Conservation (phyloP, 2,329 filamentous ascomycete species). For the Colletotrichum sp. region DNA sequence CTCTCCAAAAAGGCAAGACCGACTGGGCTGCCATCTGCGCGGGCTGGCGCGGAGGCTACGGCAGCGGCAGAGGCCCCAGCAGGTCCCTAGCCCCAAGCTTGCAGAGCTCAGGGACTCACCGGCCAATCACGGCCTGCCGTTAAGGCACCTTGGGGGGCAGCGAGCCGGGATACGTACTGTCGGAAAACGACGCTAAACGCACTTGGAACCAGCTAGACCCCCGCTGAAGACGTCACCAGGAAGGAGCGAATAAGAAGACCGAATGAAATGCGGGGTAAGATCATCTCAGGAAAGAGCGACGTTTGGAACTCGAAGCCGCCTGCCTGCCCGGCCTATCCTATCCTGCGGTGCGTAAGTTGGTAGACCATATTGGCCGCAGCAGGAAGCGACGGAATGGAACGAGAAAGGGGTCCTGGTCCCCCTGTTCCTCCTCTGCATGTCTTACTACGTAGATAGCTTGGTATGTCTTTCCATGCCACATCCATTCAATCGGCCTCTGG, state of each 20-base stretch:
- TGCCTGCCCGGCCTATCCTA: background rate
- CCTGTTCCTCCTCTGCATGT: background rate
- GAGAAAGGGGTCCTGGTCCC: background rate
- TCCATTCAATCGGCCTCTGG: background rate
- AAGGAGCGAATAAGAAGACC: background rate
- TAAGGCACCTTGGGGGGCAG: background rate
- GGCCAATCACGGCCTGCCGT: background rate
- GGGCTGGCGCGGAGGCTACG: slow-evolving; percentile 10
- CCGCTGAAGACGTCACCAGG: slow-evolving; percentile 18
- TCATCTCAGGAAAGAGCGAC: slow-evolving; percentile 1
- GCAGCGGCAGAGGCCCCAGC: background rate
- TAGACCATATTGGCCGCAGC: background rate
- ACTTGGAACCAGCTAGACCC: slow-evolving; percentile 5
- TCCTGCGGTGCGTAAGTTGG: background rate
- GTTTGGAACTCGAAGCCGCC: background rate
- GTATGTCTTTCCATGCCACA: background rate
- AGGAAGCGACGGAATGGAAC: background rate
- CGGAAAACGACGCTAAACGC: background rate
- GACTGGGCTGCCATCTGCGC: background rate
- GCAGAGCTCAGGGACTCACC: background rate
- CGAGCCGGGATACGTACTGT: background rate
- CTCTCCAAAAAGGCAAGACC: background rate
- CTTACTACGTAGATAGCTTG: background rate
- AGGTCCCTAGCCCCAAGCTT: background rate
- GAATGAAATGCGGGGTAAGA: slow-evolving; percentile 22